A percentile compares a stretch with the other conserved stretches of the same genome.
Evolutionary conservation across 108 stramenopile genomes (phyloP).

Genomic region (Skeletonema tropicum): DNA sequence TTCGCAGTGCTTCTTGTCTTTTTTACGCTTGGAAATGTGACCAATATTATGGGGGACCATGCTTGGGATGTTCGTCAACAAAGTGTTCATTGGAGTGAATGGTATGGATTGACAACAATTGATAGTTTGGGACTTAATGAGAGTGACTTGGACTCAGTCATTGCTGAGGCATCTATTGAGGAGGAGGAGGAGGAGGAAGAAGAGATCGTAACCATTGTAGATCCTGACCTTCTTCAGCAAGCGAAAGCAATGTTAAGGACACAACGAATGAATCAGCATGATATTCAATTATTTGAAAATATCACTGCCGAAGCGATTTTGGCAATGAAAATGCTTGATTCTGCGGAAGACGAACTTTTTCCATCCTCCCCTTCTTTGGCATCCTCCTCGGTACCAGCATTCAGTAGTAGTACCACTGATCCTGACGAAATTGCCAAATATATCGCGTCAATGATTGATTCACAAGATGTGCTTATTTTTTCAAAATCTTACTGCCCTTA

Average conservation of each 20-base stretch:
- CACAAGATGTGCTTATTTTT: conserved; percentile 52
- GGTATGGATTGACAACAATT: conserved; percentile 3
- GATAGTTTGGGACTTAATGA: background rate
- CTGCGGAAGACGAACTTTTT: background rate
- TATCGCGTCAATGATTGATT: background rate
- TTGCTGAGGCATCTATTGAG: background rate
- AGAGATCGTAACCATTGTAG: background rate
- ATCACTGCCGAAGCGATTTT: background rate
- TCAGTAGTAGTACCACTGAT: background rate
- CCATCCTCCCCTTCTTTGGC: background rate
- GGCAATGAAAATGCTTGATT: conserved; percentile 20
- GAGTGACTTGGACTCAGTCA: background rate
- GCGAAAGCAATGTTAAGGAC: conserved; percentile 15
- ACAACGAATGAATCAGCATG: conserved; percentile 15
- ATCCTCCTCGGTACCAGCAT: background rate
- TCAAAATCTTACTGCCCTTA: conserved; percentile 66
- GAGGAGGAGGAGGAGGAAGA: conserved; percentile 11
- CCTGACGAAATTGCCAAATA: background rate
- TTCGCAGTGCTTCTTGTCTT: background rate
- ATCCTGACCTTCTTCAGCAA: conserved; percentile 19
- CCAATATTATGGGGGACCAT: background rate
- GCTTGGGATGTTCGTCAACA: conserved; percentile 9
- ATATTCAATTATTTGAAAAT: conserved; percentile 23
- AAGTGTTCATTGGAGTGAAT: background rate
- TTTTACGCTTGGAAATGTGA: background rate